Conservation (phyloP, 352 stramenopile genomes). For the Phytophthora rubi region DNA sequence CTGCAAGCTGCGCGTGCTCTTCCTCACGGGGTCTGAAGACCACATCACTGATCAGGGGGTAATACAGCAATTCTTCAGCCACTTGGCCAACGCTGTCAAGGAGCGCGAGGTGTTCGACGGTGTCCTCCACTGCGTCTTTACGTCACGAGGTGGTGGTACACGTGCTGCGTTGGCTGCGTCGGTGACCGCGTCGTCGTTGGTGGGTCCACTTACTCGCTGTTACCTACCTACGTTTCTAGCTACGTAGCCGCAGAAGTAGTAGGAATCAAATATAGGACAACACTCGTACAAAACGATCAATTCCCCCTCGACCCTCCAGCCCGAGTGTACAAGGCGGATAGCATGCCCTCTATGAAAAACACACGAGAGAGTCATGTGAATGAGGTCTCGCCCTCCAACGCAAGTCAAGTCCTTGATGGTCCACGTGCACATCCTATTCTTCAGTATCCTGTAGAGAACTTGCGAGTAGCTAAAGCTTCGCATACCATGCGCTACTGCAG, state of each 20-base stretch:
- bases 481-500: too few relatives aligned
- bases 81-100: slow-evolving; percentile 49
- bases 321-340: background rate
- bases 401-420: too few relatives aligned
- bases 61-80: slow-evolving; percentile 38
- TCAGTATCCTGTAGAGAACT: too few relatives aligned
- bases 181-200: slow-evolving; percentile 2
- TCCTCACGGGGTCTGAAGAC: slow-evolving; percentile 48
- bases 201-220: too few relatives aligned
- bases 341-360: background rate
- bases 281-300: background rate
- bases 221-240: background rate
- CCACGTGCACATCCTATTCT: too few relatives aligned
- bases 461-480: too few relatives aligned
- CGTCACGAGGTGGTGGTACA: slow-evolving; percentile 31
- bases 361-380: background rate
- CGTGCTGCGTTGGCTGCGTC: slow-evolving; percentile 21
- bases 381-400: background rate
- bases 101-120: slow-evolving; percentile 54
- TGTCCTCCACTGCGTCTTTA: slow-evolving; percentile 53
- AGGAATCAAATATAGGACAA: background rate
- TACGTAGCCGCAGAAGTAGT: background rate
- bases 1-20: slow-evolving; percentile 26
- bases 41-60: slow-evolving; percentile 41
- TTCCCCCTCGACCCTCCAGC: background rate